Evolutionary conservation across 192 early-diverging fungal genomes (phyloP).

Genomic region (Haplosporangium gracile): DNA sequence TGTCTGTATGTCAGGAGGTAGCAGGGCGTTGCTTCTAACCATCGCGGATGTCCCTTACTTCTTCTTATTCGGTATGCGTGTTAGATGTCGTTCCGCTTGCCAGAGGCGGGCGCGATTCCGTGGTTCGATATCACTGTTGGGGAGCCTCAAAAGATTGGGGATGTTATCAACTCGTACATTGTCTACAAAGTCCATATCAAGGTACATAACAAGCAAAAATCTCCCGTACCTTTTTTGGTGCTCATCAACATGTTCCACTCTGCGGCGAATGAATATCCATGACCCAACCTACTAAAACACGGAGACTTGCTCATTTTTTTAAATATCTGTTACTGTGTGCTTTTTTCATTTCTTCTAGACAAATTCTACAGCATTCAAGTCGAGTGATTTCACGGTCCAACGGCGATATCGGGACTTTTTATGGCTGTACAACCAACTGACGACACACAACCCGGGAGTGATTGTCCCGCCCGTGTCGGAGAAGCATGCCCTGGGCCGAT

Average conservation of each 20-base stretch:
- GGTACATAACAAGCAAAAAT: slow-evolving; percentile 49
- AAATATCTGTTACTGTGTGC: background rate
- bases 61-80: background rate
- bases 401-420: slow-evolving; percentile 94
- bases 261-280: background rate
- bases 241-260: background rate
- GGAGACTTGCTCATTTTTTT: background rate
- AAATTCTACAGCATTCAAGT: slow-evolving; percentile 80
- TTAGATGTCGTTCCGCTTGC: slow-evolving; percentile 57
- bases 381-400: slow-evolving; percentile 84
- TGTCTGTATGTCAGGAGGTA: background rate
- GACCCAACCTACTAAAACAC: background rate
- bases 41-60: background rate
- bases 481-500: slow-evolving; percentile 92
- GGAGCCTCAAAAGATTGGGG: slow-evolving; percentile 92
- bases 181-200: slow-evolving; percentile 89
- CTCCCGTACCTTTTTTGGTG: background rate
- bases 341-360: slow-evolving; percentile 61
- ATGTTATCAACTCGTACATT: slow-evolving; percentile 88
- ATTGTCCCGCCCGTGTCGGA: slow-evolving; percentile 95
- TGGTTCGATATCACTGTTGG: slow-evolving; percentile 77
- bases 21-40: background rate
- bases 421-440: slow-evolving; percentile 91
- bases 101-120: slow-evolving; percentile 61
- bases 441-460: slow-evolving; percentile 83